A percentile compares a stretch with the other conserved stretches of the same genome.
Evolutionary conservation across 192 early-diverging fungal species (phyloP).

Genomic region (Phycomyces nitens): DNA sequence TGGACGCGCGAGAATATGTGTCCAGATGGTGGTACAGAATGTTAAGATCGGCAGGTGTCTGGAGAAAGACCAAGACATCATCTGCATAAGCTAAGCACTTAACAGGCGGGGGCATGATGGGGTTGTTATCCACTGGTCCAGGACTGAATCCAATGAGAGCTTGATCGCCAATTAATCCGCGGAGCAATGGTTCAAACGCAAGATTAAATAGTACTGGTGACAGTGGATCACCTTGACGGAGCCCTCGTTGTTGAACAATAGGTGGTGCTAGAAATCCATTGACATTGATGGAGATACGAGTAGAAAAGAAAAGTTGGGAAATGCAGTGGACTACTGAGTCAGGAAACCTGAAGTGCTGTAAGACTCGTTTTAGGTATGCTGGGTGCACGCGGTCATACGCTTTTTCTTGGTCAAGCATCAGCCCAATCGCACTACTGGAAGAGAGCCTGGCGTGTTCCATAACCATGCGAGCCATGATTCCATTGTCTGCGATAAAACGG

Average conservation of each 20-base stretch:
- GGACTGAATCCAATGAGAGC: background rate
- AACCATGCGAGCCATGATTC: background rate
- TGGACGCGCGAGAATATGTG: constrained; percentile 1
- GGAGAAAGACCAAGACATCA: constrained; percentile 11
- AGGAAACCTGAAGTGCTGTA: constrained; percentile 5
- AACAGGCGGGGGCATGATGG: background rate
- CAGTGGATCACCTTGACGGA: constrained; percentile 35
- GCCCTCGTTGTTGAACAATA: constrained; percentile 19
- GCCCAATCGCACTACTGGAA: background rate
- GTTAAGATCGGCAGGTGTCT: background rate
- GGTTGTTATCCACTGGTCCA: background rate
- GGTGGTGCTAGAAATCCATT: constrained; percentile 15
- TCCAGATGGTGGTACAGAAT: background rate
- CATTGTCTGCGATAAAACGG: constrained; percentile 13
- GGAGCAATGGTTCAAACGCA: constrained; percentile 23
- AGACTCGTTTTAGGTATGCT: constrained; percentile 1
- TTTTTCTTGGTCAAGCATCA: constrained; percentile 22
- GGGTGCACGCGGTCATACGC: constrained; percentile 25
- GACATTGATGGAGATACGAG: constrained; percentile 16
- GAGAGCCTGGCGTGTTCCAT: constrained; percentile 4
- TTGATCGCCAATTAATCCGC: background rate
- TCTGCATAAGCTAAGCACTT: constrained; percentile 16
- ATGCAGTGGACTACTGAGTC: background rate
- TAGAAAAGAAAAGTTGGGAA: constrained; percentile 2
- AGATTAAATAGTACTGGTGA: constrained; percentile 28